Conservation (phyloP, 345 rosid genomes). For the Aquilaria sinensis region DNA sequence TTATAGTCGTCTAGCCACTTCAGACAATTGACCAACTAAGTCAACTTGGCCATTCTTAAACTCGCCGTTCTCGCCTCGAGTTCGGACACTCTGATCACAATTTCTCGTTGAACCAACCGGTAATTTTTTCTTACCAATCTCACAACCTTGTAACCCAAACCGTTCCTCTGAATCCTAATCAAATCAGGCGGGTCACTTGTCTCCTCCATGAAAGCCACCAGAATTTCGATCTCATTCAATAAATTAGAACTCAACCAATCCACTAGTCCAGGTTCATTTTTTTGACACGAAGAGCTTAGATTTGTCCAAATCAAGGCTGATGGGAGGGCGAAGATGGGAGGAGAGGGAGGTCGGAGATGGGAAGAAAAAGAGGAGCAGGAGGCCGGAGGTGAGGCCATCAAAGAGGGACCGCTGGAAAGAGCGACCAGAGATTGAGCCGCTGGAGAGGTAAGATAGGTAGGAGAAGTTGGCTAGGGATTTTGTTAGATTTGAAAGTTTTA, state of each 20-base stretch:
- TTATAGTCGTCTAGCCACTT: conserved; percentile 31
- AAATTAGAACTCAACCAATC: conserved; percentile 22
- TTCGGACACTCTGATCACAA: conserved; percentile 31
- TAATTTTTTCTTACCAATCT: conserved; percentile 44
- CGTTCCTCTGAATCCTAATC: conserved; percentile 34
- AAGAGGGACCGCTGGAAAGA: too few relatives aligned
- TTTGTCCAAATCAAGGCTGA: not conserved
- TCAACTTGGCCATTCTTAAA: conserved; percentile 29
- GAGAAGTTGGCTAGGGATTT: too few relatives aligned
- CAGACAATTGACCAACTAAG: conserved; percentile 21
- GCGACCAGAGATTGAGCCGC: too few relatives aligned
- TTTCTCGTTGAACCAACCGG: conserved; percentile 32
- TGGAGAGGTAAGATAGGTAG: too few relatives aligned
- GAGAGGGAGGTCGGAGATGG: too few relatives aligned
- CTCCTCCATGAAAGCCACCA: conserved; percentile 25
- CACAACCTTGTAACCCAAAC: conserved; percentile 41
- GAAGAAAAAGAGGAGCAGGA: too few relatives aligned
- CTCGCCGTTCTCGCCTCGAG: conserved; percentile 23
- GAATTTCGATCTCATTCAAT: conserved; percentile 27
- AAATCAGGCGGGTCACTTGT: conserved; percentile 33
- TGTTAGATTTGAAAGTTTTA: too few relatives aligned
- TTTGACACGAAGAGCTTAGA: conserved; percentile 4
- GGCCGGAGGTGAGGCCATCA: too few relatives aligned
- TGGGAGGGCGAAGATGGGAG: too few relatives aligned
- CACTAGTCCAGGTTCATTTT: not conserved